Evolutionary conservation across 2,329 filamentous ascomycete genomes (phyloP), one percentile per base, ranked within the genome.

Genomic region (Epichloe brachyelytri): DNA sequence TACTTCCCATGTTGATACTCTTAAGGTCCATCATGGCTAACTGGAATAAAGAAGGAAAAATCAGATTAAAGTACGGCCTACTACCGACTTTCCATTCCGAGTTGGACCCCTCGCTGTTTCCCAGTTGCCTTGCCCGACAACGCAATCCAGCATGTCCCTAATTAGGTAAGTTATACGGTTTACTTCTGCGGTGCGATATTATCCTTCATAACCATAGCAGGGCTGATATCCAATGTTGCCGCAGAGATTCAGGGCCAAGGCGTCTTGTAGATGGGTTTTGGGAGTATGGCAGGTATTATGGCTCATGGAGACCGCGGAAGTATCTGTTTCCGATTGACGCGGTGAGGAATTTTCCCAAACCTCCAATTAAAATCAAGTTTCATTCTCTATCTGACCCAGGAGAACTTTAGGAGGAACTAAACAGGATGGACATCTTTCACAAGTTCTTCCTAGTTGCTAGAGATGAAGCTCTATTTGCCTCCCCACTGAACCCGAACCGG

Each of bases 391-490:
- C 37, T 19, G n/a, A 40, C 26, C 30, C 3, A 20, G 19, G 20
- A 22, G 12, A 41, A 34, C 17, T 5, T 46, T 63, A 86, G 78
- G 71, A 75, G 55, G 88, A 93, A 65, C 78, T 83, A 61, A 85
- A 89, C 63, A 80, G 86, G 57, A 76, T 91, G 62, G 88, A 94
- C 62, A 83, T 91, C 45, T 84, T 88, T 62, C 86, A 94, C 71
- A 86, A 87, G 60, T 72, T 91, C 58, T 85, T 89, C 60, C 72
- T 76, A 15, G 77, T 85, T 19, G 80, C 80, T 47, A 80, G 84
- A 55, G 71, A 75, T 38, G 65, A 73, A 2, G 59, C 58, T 34
- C 56, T 62, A 2, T 65, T 51, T 51, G 56, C 50, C 30, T 17
- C 44, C 30, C 43, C 49, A 5, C 51, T 54, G 51, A 55, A 40